phyloP scores from a whole-genome alignment of 1,284 basidiomycete species.

The Leccinum brunneo-olivaceum region DNA sequence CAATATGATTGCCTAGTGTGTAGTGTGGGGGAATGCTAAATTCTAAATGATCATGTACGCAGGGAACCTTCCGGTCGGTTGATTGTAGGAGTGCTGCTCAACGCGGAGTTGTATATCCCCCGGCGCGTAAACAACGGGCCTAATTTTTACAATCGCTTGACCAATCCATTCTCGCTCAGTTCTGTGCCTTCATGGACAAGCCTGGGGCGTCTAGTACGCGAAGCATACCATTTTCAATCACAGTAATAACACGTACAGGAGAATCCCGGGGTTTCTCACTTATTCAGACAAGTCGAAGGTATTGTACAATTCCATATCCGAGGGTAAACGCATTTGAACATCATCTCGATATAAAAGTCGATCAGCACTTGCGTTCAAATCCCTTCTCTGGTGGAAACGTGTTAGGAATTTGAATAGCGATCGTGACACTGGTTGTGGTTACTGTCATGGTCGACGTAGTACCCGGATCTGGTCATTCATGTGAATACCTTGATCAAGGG shows the following conservation, averaged over 20 bases:
- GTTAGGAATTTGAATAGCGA: slow-evolving; percentile 3
- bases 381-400: slow-evolving; percentile 57
- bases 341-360: slow-evolving; percentile 70
- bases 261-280: slow-evolving; percentile 62
- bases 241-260: slow-evolving; percentile 64
- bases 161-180: slow-evolving; percentile 54
- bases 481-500: no score
- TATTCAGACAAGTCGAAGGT: slow-evolving; percentile 50
- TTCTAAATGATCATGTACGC: slow-evolving; percentile 1
- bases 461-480: no score
- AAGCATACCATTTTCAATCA: slow-evolving; percentile 53
- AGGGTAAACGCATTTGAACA: slow-evolving; percentile 56
- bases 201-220: no score
- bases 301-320: slow-evolving; percentile 53
- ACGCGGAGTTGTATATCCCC: slow-evolving; percentile 44
- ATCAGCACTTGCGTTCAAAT: slow-evolving; percentile 70
- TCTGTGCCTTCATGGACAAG: no score
- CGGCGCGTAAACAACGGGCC: slow-evolving; percentile 52
- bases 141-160: slow-evolving; percentile 41
- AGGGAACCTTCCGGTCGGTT: slow-evolving; percentile 15
- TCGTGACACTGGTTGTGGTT: no score
- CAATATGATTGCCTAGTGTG: neutral
- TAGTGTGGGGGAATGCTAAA: neutral
- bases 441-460: no score
- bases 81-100: slow-evolving; percentile 39